Conservation (phyloP, 2,329 filamentous ascomycete genomes). For the Westerdykella sp. region DNA sequence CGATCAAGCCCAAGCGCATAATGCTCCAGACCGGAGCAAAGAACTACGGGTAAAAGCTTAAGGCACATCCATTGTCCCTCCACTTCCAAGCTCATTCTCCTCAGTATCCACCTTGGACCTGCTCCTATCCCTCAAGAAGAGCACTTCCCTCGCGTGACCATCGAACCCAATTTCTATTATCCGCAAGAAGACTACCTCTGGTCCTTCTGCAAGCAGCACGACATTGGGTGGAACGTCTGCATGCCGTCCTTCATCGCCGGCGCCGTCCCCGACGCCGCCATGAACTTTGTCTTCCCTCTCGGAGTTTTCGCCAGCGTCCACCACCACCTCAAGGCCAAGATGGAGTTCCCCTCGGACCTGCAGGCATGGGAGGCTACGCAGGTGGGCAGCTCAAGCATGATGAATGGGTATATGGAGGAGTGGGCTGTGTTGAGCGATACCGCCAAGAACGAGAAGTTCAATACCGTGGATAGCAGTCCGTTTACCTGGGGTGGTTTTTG, state of each 20-base stretch:
- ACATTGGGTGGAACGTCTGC: constrained; percentile 42
- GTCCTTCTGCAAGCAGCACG: constrained; percentile 37
- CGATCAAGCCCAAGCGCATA: constrained; percentile 43
- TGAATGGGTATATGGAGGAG: constrained; percentile 49
- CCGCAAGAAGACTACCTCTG: constrained; percentile 47
- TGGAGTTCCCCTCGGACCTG: constrained; percentile 43
- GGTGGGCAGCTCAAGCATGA: constrained; percentile 40
- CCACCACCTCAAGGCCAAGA: constrained; percentile 36
- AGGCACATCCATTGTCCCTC: neutral
- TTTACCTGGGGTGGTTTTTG: constrained; percentile 47
- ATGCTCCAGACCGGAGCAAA: constrained; percentile 50
- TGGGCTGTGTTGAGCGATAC: constrained; percentile 44
- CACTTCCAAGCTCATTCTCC: neutral
- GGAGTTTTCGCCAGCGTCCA: constrained; percentile 48
- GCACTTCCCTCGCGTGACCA: constrained; percentile 38
- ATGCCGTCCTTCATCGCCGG: constrained; percentile 47
- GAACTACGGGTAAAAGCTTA: constrained; percentile 39
- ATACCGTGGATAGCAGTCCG: constrained; percentile 41
- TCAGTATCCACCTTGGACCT: constrained; percentile 43
- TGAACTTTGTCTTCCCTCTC: constrained; percentile 46
- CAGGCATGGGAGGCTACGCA: constrained; percentile 41
- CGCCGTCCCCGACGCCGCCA: constrained; percentile 45
- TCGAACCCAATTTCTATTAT: constrained; percentile 52
- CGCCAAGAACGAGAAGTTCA: constrained; percentile 45
- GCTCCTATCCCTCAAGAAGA: constrained; percentile 42